Evolutionary conservation across 1,284 basidiomycete species (phyloP), one percentile per base, ranked within the genome.

Genomic region (Ganoderma lingzhi): DNA sequence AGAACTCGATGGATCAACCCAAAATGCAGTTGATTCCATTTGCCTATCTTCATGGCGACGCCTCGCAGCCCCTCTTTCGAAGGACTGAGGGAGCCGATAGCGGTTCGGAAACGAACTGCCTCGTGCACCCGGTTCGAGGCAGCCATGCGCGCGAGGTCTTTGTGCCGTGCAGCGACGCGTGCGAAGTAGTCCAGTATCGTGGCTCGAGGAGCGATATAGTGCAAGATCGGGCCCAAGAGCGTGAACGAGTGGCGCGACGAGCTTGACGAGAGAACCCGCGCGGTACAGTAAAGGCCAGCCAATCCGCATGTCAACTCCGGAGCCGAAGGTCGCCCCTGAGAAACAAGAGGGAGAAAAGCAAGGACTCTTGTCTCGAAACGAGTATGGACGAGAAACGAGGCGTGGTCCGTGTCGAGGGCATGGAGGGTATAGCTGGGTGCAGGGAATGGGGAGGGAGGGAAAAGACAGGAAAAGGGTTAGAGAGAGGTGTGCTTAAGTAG

Each of bases 11-110:
- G 23, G 62, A 58, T 68, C 45, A 68, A 48, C 61, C 48, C 17
- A 55, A 32, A 61, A 64, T 48, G 63, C 42, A 67, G 59, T 65
- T 48, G 61, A 66, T 66, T 73, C 64, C 65, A 67, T 61, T 73
- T 77, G 75, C 76, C 76, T 77, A 73, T 75, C 71, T 73, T 60
- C 67, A 69, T 71, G 70, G 73, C 71, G 73, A 74, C 55, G 71
- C 68, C 73, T 73, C 76, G 78, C 73, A 48, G 55, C 62, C 69
- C 71, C 75, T 61, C 72, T 62, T 12, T 10, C 44, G 71, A 70
- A 70, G 66, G 56, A 28, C 63, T 66, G 71, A 64, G 69, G 72
- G 62, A 53, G 70, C 61, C 76, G 74, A 76, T 69, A 73, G 51
- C 71, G 45, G 42, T 58, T n/a, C 64, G 19, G 10, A 53, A 44